Evolutionary conservation across 768 basidiomycete species (phyloP), one percentile per base, ranked within the genome.

Genomic region (Tylopilus sp.): DNA sequence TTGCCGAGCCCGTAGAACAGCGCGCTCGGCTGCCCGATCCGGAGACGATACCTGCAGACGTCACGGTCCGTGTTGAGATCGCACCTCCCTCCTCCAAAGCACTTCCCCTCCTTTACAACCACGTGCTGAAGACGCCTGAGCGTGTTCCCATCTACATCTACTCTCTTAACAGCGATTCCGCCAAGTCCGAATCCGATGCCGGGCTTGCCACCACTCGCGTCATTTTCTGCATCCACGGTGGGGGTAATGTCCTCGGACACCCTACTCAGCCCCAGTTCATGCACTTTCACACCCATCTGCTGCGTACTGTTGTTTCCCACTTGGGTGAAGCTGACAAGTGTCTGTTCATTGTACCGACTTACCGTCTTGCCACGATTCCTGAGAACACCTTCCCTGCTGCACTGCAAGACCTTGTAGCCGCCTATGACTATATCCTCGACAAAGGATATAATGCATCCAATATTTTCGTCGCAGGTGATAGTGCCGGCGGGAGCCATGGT

Each of bases 401-500:
- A 0, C 33, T 67, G 5, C 64, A 66, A 22, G 64, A 66, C 25
- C 6, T 63, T 10, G 23, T 60, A 0, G 62, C 66, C 0, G 66
- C 56, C 2, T 68, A 68, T 17, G 63, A 63, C 30, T 38, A 68
- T 10, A 51, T 68, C 9, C 51, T 66, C 38, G 22, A 17, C 4
- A 47, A 61, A 45, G 66, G 66, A 6, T 66, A 66, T 30, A 8
- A 41, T 2, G n/a, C 52, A 0, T 48, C 59, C 17, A 68, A 68
- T 15, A 42, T 61, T 20, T 12, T 44, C 18, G 15, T 66, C 15
- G 49, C 56, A 0, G 65, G 65, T 3, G 61, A 66, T 38, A 66
- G 66, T 13, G 64, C 64, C 6, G 65, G 66, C 1, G 66, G 58
- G 6, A 61, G 50, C 25, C 51, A 55, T 3, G 64, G 66, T 66